Evolutionary conservation across 768 basidiomycete genomes (phyloP).

Genomic region (Trametes maxima): DNA sequence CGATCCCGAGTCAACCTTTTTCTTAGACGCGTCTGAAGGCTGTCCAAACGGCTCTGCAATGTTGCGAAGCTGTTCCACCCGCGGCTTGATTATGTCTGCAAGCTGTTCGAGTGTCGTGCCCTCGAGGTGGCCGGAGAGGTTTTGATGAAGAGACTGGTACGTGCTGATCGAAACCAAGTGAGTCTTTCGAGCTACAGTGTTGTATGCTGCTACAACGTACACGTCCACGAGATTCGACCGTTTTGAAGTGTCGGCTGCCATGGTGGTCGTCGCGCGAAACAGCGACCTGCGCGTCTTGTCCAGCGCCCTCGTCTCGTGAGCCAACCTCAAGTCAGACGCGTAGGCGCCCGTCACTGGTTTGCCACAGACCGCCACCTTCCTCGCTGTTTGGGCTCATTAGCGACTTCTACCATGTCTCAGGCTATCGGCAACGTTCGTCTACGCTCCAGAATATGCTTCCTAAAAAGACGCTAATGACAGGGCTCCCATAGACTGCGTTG

Average conservation of each 20-base stretch:
- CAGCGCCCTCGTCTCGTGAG: slow-evolving; percentile 9
- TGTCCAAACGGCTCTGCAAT: slow-evolving; percentile 67
- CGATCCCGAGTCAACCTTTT: slow-evolving; percentile 65
- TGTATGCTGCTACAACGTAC: slow-evolving; percentile 41
- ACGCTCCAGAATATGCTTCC: neutral
- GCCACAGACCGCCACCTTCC: slow-evolving; percentile 16
- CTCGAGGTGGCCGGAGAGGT: slow-evolving; percentile 61
- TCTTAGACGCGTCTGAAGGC: slow-evolving; percentile 67
- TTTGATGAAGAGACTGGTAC: slow-evolving; percentile 62
- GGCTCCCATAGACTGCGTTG: slow-evolving; percentile 78
- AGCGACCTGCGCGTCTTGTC: slow-evolving; percentile 21
- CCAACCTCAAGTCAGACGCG: slow-evolving; percentile 8
- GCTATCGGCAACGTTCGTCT: slow-evolving; percentile 75
- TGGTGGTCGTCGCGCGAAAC: slow-evolving; percentile 29
- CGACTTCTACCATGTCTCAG: slow-evolving; percentile 64
- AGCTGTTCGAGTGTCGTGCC: slow-evolving; percentile 60
- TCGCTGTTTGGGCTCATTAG: slow-evolving; percentile 4
- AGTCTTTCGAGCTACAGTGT: neutral
- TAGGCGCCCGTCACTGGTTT: slow-evolving; percentile 16
- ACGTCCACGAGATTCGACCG: slow-evolving; percentile 75
- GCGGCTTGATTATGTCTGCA: slow-evolving; percentile 57
- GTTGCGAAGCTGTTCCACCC: slow-evolving; percentile 57
- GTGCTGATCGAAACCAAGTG: slow-evolving; percentile 47
- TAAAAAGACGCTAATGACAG: neutral
- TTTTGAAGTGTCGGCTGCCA: slow-evolving; percentile 52